phyloP scores from a whole-genome alignment of 73 alveolate species.

The Paramecium tetraurelia region DNA sequence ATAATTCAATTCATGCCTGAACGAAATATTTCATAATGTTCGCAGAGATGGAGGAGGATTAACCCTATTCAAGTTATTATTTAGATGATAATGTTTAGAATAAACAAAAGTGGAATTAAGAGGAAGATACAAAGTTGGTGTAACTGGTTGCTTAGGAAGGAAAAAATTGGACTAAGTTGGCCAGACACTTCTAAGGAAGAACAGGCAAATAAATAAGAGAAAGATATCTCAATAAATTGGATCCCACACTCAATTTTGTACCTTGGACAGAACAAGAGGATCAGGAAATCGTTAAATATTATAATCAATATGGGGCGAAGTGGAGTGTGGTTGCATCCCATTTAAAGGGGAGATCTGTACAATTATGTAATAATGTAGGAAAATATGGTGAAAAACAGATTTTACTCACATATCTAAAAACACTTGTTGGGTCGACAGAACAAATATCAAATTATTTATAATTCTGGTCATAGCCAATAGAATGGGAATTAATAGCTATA shows the following conservation, averaged over 20 bases:
- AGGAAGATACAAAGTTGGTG: conserved; percentile 44
- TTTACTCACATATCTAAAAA: conserved; percentile 57
- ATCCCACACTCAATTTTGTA: conserved; percentile 87
- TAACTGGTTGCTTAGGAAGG: conserved; percentile 49
- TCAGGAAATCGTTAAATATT: conserved; percentile 27
- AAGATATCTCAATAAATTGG: conserved; percentile 96
- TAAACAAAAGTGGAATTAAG: conserved; percentile 51
- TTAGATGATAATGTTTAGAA: conserved; percentile 12
- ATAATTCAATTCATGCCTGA: conserved; percentile 56
- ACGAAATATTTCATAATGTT: conserved; percentile 56
- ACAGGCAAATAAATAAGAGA: conserved; percentile 97
- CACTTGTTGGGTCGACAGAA: not conserved
- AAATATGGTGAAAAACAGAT: conserved; percentile 59
- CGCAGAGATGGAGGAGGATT: conserved; percentile 62
- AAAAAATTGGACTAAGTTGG: conserved; percentile 53
- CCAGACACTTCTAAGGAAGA: conserved; percentile 46
- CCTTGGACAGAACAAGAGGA: conserved; percentile 92
- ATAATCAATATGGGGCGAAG: conserved; percentile 51
- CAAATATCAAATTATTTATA: not conserved
- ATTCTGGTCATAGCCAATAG: not conserved
- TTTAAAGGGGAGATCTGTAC: conserved; percentile 54
- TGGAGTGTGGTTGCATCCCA: conserved; percentile 55
- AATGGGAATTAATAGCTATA: not conserved
- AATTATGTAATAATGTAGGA: not conserved
- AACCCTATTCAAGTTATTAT: conserved; percentile 46